phyloP scores from a whole-genome alignment of 257 asterid species.

The Scutellaria galericulata region DNA sequence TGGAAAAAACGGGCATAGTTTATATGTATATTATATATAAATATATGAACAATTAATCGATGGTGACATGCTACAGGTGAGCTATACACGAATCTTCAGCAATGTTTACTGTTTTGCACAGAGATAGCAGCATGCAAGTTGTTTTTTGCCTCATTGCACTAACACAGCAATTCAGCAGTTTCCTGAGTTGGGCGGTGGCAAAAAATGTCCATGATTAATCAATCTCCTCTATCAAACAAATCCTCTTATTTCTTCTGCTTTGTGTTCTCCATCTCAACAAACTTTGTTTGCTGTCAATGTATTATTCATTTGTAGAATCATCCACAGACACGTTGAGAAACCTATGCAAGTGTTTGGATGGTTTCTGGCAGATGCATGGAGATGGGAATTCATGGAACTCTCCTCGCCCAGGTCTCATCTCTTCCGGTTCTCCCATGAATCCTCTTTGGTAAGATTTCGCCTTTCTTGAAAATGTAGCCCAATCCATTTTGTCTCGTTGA shows the following conservation, averaged over 20 bases:
- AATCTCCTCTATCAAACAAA: constrained; percentile 22
- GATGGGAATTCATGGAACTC: constrained; percentile 94
- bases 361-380: constrained; percentile 82
- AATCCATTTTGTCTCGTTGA: constrained; percentile 69
- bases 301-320: constrained; percentile 31
- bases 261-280: constrained; percentile 33
- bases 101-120: constrained; percentile 23
- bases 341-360: constrained; percentile 42
- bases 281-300: constrained; percentile 29
- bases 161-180: background rate
- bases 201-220: constrained; percentile 45
- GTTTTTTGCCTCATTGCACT: constrained; percentile 6
- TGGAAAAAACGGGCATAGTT: background rate
- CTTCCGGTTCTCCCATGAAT: constrained; percentile 98
- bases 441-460: constrained; percentile 93
- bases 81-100: constrained; percentile 40
- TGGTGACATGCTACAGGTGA: constrained; percentile 37
- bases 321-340: constrained; percentile 43
- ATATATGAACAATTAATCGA: constrained; percentile 47
- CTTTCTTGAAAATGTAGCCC: constrained; percentile 79
- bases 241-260: constrained; percentile 37
- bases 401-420: constrained; percentile 89
- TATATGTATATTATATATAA: constrained; percentile 3
- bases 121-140: constrained; percentile 24
- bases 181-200: constrained; percentile 32